Conservation (phyloP, 495 filamentous ascomycete species). For the Aspergillus taichungensis region DNA sequence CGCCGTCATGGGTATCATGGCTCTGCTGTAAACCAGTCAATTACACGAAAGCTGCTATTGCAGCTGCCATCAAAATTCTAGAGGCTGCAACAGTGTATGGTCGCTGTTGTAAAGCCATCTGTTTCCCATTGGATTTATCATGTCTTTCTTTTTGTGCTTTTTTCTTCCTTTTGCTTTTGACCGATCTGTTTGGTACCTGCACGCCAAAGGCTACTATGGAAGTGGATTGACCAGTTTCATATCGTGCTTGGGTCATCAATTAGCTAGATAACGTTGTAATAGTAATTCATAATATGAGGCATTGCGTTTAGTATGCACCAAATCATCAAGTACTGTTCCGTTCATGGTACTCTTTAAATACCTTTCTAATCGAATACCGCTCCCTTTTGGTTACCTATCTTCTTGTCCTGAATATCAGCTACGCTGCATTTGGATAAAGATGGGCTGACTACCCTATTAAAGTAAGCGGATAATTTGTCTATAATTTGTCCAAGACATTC, state of each 20-base stretch:
- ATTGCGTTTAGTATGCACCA: too few species aligned
- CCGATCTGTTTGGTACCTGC: neutral
- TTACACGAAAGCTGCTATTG: neutral
- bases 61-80: neutral
- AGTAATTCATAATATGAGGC: slow-evolving; percentile 4
- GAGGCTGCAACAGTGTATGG: neutral
- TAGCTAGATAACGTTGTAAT: slow-evolving; percentile 5
- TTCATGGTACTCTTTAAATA: too few species aligned
- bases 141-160: neutral
- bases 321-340: too few species aligned
- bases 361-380: too few species aligned
- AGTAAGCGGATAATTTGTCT: too few species aligned
- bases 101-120: neutral
- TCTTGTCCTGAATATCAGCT: too few species aligned
- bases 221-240: neutral
- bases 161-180: slow-evolving; percentile 1
- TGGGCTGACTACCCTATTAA: too few species aligned
- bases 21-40: slow-evolving; percentile 26
- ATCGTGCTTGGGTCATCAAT: neutral
- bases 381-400: too few species aligned
- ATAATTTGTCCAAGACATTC: too few species aligned
- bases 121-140: slow-evolving; percentile 3
- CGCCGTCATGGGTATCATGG: slow-evolving; percentile 32
- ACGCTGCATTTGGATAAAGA: too few species aligned
- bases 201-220: neutral